Evolutionary conservation across 352 stramenopile species (phyloP), one percentile per base, ranked within the genome.

Genomic region (Pythium graminicola): DNA sequence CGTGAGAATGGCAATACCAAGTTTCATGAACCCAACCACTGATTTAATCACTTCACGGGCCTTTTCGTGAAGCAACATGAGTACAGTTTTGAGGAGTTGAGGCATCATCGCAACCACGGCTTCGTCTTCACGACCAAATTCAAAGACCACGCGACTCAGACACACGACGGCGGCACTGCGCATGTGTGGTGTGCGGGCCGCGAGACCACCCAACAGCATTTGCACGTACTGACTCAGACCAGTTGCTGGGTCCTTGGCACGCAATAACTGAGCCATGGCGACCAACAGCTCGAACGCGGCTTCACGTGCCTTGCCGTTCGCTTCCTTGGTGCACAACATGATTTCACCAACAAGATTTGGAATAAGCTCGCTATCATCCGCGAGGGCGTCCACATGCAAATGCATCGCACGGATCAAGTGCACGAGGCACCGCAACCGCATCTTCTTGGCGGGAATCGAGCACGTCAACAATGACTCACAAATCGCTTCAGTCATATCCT

Each of bases 301-400:
- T 60, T 94, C 84, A 36, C 84, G 79, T 23, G 94, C 96, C 61
- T 97, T 97, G 32, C 79, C 89, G 54, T 98, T 99, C 10, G 90
- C 90, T 66, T 99, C 95, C 70, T 99, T 99, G 16, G 96, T 94
- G 65, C 92, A 98, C 19, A 99, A 71, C 50, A 98, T 86, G 44
- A 97, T 96, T 70, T 99, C 95, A 20, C 86, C 86, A n/a, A 97
- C 80, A 22, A 98, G 80, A 57, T 87, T 88, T 33, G 89, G 83
- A 49, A 97, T 86, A 16, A 97, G 64, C 50, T 96, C 75, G 39
- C 77, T 74, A 44, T 73, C 60, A 20, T 65, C 54, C 33, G 65
- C 64, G 46, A 89, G 67, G 38, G 93, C 70, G 31, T 69, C 70
- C 29, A 95, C 72, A 43, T 85, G 67, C 26, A 66, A 29, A 46